Evolutionary conservation across 371 early-diverging fungal species (phyloP), one percentile per base, ranked within the genome.

Genomic region (Mucor saturninus): DNA sequence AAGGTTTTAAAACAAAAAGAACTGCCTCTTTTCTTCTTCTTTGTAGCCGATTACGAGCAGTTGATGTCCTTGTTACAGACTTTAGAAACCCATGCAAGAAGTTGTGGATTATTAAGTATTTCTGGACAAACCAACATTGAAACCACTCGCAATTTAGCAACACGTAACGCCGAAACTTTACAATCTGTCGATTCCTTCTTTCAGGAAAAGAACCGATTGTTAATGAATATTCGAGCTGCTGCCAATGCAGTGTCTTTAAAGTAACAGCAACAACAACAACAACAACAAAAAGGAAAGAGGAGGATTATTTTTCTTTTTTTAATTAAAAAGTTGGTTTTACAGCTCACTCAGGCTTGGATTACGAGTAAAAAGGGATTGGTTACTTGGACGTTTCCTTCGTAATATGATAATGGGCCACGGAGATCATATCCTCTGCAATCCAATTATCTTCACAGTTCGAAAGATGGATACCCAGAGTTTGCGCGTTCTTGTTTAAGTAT

Each of bases 181-280:
- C 76, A 75, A 40, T 64, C 75, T 21, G 77, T 80, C 2, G 77
- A 80, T 37, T 48, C 57, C 3, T 75, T 75, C 32, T 80, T 77
- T 50, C 68, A 77, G 48, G 76, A 80, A 45, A 77, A 76, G 50
- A 77, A 68, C 46, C 59, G 77, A 49, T 59, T 80, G 8, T 53
- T 80, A 8, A 69, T 67, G 54, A 80, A 80, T 46, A 75, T 77
- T 30, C 55, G 77, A 28, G 80, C 80, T 14, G 77, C 77, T 5
- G 67, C 67, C 4, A 77, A 68, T 58, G 71, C 80, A 8, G 57
- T 65, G 1, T 58, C 65, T 7, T 46, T 46, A 46, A 46, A 46
- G 21, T 46, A 46, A 46, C 35, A 35, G 35, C 35, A n/a, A n/a
- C n/a, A n/a, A n/a, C n/a, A 21, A 21, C 21, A 21, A 21, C 21